Conservation (phyloP, 1,139 yeast genomes). For the Chernovozyma sophiae-reginae region DNA sequence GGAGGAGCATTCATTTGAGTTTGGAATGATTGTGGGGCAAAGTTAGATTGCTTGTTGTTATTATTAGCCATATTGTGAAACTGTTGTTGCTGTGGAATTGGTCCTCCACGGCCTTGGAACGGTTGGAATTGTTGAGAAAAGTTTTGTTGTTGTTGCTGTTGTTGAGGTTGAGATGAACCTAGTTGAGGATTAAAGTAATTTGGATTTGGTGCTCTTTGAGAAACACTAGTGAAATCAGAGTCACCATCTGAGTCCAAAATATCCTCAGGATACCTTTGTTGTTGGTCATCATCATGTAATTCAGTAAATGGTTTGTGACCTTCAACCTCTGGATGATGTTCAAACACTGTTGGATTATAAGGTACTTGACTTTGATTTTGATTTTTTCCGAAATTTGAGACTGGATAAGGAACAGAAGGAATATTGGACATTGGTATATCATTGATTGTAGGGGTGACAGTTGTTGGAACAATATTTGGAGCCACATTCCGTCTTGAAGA, state of each 20-base stretch:
- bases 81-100: slow-evolving; percentile 7
- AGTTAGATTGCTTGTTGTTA: slow-evolving; percentile 5
- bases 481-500: slow-evolving; percentile 30
- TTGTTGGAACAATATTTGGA: slow-evolving; percentile 26
- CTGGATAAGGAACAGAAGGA: slow-evolving; percentile 22
- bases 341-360: slow-evolving; percentile 30
- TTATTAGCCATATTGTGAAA: background rate
- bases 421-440: slow-evolving; percentile 18
- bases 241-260: slow-evolving; percentile 32
- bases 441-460: slow-evolving; percentile 25
- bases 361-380: slow-evolving; percentile 7
- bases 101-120: slow-evolving; percentile 4
- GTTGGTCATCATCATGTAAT: slow-evolving; percentile 30
- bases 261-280: slow-evolving; percentile 11
- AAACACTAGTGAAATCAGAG: slow-evolving; percentile 75
- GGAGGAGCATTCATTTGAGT: too few species aligned
- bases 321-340: slow-evolving; percentile 44
- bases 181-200: slow-evolving; percentile 27
- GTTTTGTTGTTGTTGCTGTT: slow-evolving; percentile 8
- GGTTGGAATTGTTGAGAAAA: slow-evolving; percentile 13
- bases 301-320: slow-evolving; percentile 49
- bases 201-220: slow-evolving; percentile 75
- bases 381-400: background rate
- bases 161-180: slow-evolving; percentile 10
- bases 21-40: slow-evolving; percentile 6